Evolutionary conservation across 257 asterid genomes (phyloP), one percentile per base, ranked within the genome.

Genomic region (Orobanche coerulescens): DNA sequence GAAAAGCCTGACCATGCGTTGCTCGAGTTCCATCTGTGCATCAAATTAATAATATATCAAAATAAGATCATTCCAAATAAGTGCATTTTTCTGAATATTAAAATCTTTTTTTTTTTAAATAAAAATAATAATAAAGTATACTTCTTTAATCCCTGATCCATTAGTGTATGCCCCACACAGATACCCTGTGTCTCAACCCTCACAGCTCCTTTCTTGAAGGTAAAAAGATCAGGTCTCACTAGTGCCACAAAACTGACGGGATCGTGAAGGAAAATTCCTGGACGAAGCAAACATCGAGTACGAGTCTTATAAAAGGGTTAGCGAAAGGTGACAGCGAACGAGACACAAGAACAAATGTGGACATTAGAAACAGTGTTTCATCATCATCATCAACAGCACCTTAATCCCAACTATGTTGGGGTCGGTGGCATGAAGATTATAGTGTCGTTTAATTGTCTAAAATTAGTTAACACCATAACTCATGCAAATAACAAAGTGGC

Each of bases 171-270:
- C 48, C 99, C 99, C 4, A 56, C 76, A 24, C 97, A 89, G 43
- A 93, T 70, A 64, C 99, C 99, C 72, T 89, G 99, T 15, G 99
- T 93, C 78, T 89, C 99, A 19, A 93, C 97, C 69, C 99, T 83
- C 69, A 93, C 97, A 11, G 82, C 96, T 19, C 99, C 97, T 67
- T 86, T 80, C 94, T 75, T 89, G 81, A 78, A 93, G 10, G 94
- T 81, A 60, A 93, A 93, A 60, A 93, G 90, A 62, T 93, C 99
- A 10, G 95, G 99, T 61, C 94, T 83, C 67, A 86, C 90, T 25
- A 93, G 73, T 19, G 92, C 96, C 73, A 86, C 92, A 39, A 81
- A 93, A 60, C 92, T 83, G 14, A 86, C 95, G 1, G 99, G 97
- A 71, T 93, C 99, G 43, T 93, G 99, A 43, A 82, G 96, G 72